Conservation (phyloP, 441 rosid species). For the Bocquillonia castaneifolia region DNA sequence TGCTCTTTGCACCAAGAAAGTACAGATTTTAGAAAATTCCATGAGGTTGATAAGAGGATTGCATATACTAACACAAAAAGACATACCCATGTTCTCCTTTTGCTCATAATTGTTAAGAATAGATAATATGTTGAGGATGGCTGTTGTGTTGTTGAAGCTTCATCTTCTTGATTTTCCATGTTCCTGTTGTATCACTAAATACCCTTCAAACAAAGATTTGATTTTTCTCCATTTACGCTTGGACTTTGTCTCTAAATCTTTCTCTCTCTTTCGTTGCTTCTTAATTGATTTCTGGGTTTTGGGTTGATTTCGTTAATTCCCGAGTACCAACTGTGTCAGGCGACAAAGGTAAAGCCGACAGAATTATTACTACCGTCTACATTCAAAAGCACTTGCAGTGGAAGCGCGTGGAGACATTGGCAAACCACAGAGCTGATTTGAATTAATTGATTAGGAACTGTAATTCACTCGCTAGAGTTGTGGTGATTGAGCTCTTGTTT, state of each 20-base stretch:
- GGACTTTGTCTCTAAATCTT: neutral
- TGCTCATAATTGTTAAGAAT: conserved; percentile 71
- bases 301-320: conserved; percentile 6
- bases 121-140: conserved; percentile 45
- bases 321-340: neutral
- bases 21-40: conserved; percentile 69
- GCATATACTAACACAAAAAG: conserved; percentile 75
- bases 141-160: conserved; percentile 24
- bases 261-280: neutral
- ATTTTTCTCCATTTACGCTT: neutral
- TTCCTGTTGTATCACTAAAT: too few species aligned
- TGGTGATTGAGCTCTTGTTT: neutral
- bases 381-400: neutral
- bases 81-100: conserved; percentile 88
- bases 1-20: conserved; percentile 68
- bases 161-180: conserved; percentile 31
- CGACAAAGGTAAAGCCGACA: neutral
- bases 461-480: neutral
- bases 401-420: neutral
- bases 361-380: neutral
- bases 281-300: neutral
- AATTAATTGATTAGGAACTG: conserved; percentile 12
- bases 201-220: conserved; percentile 11
- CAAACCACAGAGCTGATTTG: neutral
- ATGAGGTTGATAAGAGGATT: conserved; percentile 52